Evolutionary conservation across 805 yeast genomes (phyloP), one percentile per base, ranked within the genome.

Genomic region (Monosporozyma unispora): DNA sequence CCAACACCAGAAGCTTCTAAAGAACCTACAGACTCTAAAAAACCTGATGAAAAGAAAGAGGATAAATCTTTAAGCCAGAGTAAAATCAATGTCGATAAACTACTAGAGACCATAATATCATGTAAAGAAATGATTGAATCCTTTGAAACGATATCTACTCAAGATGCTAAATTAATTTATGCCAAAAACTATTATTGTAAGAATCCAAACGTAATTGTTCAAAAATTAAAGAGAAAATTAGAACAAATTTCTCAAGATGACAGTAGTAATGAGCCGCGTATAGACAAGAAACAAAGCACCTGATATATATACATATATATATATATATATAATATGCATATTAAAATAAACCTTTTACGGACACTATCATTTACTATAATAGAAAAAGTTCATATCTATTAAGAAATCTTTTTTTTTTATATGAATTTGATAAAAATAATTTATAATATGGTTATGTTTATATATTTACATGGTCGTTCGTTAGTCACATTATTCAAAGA

Each of bases 81-180:
- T 0, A 21, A 52, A 19, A 51, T 54, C 35, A 46, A 70, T n/a
- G 74, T 71, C 51, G 77, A 76, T 8, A 68, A 66, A 45, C 56
- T 83, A 25, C 57, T 81, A 28, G 57, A 63, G 6, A 63, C 77
- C 0, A 70, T 85, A n/a, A 53, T 50, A 6, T 56, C 70, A 39
- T 84, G 91, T 58, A 71, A 76, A 19, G 63, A 60, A 3, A 52
- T 70, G 10, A 73, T 84, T 5, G 70, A 72, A 51, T 65, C 64
- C 1, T 60, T 71, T 0, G 60, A 68, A 9, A 70, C 73, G 42
- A 77, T 84, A 0, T 66, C 80, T 2, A 71, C 78, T 42, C 86
- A 83, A 47, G 83, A 78, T 48, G 84, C 87, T 7, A 79, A 76
- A 41, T 62, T 62, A 19, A 80, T 84, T 27, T 87, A 82, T 48